Evolutionary conservation across 768 basidiomycete genomes (phyloP).

Genomic region (Clavaria fumosa): DNA sequence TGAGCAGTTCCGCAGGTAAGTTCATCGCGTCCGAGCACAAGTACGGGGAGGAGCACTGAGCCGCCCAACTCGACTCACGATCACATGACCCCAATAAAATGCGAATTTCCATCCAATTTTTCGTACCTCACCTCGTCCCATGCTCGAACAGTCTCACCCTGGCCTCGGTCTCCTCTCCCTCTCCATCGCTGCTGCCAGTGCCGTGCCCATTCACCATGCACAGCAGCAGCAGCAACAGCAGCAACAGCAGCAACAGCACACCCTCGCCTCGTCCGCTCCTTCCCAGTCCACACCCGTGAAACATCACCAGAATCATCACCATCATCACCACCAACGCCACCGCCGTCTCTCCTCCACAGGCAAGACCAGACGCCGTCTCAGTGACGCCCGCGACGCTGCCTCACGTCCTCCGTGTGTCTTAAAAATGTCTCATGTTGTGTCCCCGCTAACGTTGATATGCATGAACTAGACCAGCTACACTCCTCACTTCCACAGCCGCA

Average conservation of each 20-base stretch:
- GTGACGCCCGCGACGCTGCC: constrained; percentile 70
- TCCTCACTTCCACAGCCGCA: constrained; percentile 21
- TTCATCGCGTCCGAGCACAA: too few relatives aligned
- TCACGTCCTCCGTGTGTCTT: constrained; percentile 58
- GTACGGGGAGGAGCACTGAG: too few relatives aligned
- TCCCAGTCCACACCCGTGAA: too few relatives aligned
- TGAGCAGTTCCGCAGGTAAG: constrained; percentile 58
- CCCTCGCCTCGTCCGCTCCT: too few relatives aligned
- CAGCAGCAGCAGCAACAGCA: too few relatives aligned
- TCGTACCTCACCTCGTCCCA: too few relatives aligned
- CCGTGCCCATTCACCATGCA: constrained; percentile 27
- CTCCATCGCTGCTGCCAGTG: constrained; percentile 43
- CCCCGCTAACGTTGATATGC: constrained; percentile 1
- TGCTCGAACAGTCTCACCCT: constrained; percentile 8
- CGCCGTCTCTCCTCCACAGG: constrained; percentile 59
- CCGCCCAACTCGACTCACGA: too few relatives aligned
- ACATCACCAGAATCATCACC: too few relatives aligned
- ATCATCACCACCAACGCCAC: too few relatives aligned
- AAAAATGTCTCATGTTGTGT: constrained; percentile 7
- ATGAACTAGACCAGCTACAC: constrained; percentile 17
- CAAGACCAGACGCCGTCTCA: constrained; percentile 52
- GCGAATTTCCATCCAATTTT: too few relatives aligned
- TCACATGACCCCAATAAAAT: too few relatives aligned
- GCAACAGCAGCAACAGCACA: too few relatives aligned
- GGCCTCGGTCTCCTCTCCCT: constrained; percentile 46